Percentiles rank a stretch among this genome's conserved stretches.
phyloP scores from a whole-genome alignment of 2,329 filamentous ascomycete genomes.

The Hymenoscyphus infarciens region DNA sequence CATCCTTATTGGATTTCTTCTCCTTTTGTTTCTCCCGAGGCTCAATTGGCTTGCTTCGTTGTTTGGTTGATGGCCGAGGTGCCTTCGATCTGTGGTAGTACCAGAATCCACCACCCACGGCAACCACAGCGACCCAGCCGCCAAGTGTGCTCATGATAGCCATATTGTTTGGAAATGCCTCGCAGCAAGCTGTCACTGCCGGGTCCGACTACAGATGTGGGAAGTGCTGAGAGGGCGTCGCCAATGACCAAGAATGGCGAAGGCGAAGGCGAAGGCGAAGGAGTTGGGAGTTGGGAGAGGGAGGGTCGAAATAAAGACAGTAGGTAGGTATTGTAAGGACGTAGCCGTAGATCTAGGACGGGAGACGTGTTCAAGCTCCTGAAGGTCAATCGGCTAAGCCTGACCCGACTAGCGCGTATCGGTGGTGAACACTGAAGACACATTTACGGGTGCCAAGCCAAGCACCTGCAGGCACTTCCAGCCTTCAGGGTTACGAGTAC shows the following conservation, averaged over 20 bases:
- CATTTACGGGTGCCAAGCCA: too few relatives aligned
- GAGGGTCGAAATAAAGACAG: not conserved
- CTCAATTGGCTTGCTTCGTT: conserved; percentile 18
- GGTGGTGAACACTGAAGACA: too few relatives aligned
- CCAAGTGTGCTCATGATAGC: conserved; percentile 35
- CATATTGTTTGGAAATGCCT: conserved; percentile 19
- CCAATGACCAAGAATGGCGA: not conserved
- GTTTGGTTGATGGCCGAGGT: conserved; percentile 15
- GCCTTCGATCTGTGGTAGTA: conserved; percentile 20
- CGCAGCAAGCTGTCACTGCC: conserved; percentile 3
- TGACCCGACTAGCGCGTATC: too few relatives aligned
- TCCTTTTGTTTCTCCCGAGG: conserved; percentile 24
- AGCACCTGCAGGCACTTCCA: too few relatives aligned
- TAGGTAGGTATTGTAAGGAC: not conserved
- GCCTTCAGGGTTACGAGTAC: too few relatives aligned
- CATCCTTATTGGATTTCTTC: conserved; percentile 30
- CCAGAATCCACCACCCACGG: conserved; percentile 32
- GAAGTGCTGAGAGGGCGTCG: not conserved
- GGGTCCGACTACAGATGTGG: not conserved
- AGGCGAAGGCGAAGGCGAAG: too few relatives aligned
- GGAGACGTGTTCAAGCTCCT: too few relatives aligned
- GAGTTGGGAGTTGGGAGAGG: not conserved
- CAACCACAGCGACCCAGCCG: conserved; percentile 37
- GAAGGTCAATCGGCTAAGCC: too few relatives aligned
- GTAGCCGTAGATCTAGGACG: not conserved